A percentile compares a stretch with the other conserved stretches of the same genome.
These are phyloP conservation scores for Flaveria robusta DNA, from an alignment of 129 eudicot genomes.

Conservation along the genomic window DNA sequence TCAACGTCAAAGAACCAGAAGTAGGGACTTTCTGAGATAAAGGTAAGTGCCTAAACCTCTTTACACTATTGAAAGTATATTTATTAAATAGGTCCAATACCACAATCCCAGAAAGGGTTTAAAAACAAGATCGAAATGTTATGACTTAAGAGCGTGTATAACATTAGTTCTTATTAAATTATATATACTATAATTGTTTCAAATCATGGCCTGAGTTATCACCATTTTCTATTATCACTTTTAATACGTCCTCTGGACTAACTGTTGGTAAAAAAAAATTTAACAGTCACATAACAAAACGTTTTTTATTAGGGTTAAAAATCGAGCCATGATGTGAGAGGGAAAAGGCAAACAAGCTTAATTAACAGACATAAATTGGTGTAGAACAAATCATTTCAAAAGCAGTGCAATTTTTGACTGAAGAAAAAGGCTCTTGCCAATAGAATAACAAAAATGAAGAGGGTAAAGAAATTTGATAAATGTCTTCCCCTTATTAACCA, in stretches of 20 bases:
- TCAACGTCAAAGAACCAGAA: too few species aligned
- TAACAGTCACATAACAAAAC: too few species aligned
- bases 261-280: not conserved
- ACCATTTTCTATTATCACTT: not conserved
- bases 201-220: not conserved
- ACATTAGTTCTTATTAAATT: too few species aligned
- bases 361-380: not conserved
- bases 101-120: too few species aligned
- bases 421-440: not conserved
- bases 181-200: not conserved
- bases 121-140: too few species aligned
- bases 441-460: not conserved
- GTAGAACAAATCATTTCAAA: not conserved
- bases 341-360: not conserved
- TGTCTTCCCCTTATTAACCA: constrained; percentile 13
- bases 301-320: not conserved
- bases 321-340: not conserved
- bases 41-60: too few species aligned
- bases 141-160: too few species aligned
- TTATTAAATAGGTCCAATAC: too few species aligned
- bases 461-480: not conserved
- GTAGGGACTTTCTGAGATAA: too few species aligned
- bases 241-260: not conserved
- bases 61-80: too few species aligned
- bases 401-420: not conserved